These are phyloP conservation scores for Przewalskia tangutica DNA, from an alignment of 257 asterid species.

Conservation along the genomic window DNA sequence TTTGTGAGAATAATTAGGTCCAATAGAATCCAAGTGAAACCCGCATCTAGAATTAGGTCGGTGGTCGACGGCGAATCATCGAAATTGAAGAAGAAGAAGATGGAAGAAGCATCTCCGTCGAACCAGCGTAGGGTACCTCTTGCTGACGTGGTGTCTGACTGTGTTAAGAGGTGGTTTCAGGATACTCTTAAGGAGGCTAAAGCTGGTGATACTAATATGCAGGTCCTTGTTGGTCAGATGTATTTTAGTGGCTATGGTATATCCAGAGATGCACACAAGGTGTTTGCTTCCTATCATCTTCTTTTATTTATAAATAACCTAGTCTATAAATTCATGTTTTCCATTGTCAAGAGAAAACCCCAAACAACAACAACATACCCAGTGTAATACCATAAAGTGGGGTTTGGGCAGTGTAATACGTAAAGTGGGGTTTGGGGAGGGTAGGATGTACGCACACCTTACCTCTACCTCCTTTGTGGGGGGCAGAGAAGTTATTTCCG, in stretches of 20 bases:
- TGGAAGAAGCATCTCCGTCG: conserved; percentile 31
- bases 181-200: conserved; percentile 90
- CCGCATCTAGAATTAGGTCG: conserved; percentile 23
- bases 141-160: conserved; percentile 78
- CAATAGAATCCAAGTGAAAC: conserved; percentile 28
- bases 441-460: too few species aligned
- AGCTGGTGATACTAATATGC: conserved; percentile 74
- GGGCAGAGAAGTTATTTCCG: too few species aligned
- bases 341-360: not conserved
- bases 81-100: conserved; percentile 9
- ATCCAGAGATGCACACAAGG: conserved; percentile 60
- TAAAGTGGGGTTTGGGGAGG: too few species aligned
- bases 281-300: not conserved
- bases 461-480: too few species aligned
- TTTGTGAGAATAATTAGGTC: conserved; percentile 34
- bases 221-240: conserved; percentile 98
- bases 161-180: conserved; percentile 82
- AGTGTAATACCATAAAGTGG: too few species aligned
- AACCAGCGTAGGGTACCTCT: conserved; percentile 34
- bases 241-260: conserved; percentile 82
- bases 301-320: not conserved
- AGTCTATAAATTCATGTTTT: not conserved
- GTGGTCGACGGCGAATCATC: not conserved
- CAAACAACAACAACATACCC: too few species aligned
- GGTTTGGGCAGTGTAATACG: too few species aligned